These are phyloP conservation scores for Nicotiana benthamiana DNA, from an alignment of 257 asterid genomes.

Conservation along the genomic window DNA sequence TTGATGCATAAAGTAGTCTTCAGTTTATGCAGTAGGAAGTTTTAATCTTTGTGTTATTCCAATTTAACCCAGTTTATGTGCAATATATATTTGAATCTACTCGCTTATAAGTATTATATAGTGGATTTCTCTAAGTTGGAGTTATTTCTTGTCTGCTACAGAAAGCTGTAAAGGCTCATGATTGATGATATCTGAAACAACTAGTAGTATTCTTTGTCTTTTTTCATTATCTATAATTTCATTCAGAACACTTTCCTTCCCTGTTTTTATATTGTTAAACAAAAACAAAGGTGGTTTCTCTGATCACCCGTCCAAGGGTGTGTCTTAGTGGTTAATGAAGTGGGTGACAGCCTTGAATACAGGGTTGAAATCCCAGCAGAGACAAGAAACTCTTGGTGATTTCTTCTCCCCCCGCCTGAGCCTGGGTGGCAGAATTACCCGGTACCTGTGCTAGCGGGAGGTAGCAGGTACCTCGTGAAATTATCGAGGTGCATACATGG, in stretches of 20 bases:
- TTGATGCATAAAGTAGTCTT: no score
- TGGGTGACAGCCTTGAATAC: background rate
- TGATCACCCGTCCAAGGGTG: background rate
- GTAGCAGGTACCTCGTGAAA: background rate
- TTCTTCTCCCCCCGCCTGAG: background rate
- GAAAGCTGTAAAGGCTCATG: background rate
- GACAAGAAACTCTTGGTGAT: background rate
- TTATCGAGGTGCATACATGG: background rate
- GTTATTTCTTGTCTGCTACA: background rate
- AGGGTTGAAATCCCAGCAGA: background rate
- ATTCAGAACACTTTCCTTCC: background rate
- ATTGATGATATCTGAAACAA: background rate
- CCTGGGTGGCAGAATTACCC: background rate
- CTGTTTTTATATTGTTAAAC: background rate
- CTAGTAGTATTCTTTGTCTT: background rate
- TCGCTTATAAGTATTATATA: background rate
- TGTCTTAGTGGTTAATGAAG: background rate
- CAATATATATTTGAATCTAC: background rate
- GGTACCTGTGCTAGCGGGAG: background rate
- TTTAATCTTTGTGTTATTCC: background rate
- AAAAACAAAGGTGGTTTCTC: background rate
- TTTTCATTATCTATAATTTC: background rate
- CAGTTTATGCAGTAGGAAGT: background rate
- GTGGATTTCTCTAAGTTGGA: background rate
- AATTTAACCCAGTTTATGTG: background rate